Evolutionary conservation across 192 early-diverging fungal species (phyloP).

Genomic region (Pecoramyces ruminantium): DNA sequence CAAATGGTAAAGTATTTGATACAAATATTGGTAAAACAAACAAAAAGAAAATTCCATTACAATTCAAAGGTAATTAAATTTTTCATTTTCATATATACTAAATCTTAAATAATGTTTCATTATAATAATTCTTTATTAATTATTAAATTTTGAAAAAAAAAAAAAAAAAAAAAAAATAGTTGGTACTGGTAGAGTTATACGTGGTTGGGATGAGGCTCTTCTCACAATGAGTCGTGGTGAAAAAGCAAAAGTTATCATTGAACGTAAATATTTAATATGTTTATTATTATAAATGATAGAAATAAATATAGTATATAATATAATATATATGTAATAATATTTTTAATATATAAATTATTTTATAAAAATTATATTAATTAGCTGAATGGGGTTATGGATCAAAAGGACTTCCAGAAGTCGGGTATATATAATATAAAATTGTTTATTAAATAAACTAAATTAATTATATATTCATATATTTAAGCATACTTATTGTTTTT

Average conservation of each 20-base stretch:
- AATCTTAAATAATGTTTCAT: no score
- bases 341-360: neutral
- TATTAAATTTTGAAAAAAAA: no score
- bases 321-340: neutral
- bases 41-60: constrained; percentile 48
- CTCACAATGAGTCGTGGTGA: constrained; percentile 49
- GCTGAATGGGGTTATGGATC: neutral
- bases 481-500: no score
- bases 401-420: neutral
- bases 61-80: constrained; percentile 33
- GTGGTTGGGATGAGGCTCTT: constrained; percentile 57
- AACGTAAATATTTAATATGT: constrained; percentile 29
- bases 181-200: constrained; percentile 37
- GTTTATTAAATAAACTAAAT: no score
- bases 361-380: neutral
- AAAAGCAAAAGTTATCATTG: constrained; percentile 37
- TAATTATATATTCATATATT: no score
- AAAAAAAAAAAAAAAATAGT: constrained; percentile 4
- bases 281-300: no score
- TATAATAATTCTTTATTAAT: no score
- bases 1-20: constrained; percentile 53
- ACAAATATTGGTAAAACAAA: constrained; percentile 35
- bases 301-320: no score
- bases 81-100: no score
- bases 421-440: neutral